A percentile compares a stretch with the other conserved stretches of the same genome.
phyloP scores from a whole-genome alignment of 2,329 filamentous ascomycete species.

The Alternaria triticina region DNA sequence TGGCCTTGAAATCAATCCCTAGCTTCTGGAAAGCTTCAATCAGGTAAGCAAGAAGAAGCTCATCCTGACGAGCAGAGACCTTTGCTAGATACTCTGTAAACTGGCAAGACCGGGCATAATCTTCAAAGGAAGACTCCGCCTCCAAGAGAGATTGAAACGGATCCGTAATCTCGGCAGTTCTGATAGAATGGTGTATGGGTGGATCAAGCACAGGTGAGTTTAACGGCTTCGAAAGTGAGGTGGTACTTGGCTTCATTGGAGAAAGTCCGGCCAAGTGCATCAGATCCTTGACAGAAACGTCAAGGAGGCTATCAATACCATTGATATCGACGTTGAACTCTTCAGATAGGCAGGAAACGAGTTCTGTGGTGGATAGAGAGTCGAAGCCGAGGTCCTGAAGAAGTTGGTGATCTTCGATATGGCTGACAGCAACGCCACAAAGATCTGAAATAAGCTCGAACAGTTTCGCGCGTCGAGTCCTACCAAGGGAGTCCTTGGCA shows the following conservation, averaged over 20 bases:
- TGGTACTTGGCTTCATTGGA: neutral
- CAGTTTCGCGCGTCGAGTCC: neutral
- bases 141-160: slow-evolving; percentile 5
- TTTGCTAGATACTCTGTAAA: slow-evolving; percentile 8
- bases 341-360: slow-evolving; percentile 7
- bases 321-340: slow-evolving; percentile 10
- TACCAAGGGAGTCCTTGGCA: neutral
- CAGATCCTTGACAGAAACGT: slow-evolving; percentile 7
- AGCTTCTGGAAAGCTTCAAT: slow-evolving; percentile 17
- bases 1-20: slow-evolving; percentile 5
- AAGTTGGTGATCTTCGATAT: slow-evolving; percentile 4
- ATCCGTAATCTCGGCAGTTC: neutral
- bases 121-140: neutral
- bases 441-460: slow-evolving; percentile 10
- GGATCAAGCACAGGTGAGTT: neutral
- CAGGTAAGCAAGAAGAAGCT: slow-evolving; percentile 21
- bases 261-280: neutral
- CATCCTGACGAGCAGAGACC: slow-evolving; percentile 13
- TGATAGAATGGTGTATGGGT: neutral
- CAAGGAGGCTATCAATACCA: slow-evolving; percentile 3
- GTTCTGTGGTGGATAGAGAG: slow-evolving; percentile 12
- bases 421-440: slow-evolving; percentile 1
- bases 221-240: neutral
- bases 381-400: slow-evolving; percentile 17
- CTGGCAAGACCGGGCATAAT: slow-evolving; percentile 3